Percentiles rank a stretch among this genome's conserved stretches.
Conservation (phyloP, 2,329 filamentous ascomycete genomes). For the Fusarium sp. region DNA sequence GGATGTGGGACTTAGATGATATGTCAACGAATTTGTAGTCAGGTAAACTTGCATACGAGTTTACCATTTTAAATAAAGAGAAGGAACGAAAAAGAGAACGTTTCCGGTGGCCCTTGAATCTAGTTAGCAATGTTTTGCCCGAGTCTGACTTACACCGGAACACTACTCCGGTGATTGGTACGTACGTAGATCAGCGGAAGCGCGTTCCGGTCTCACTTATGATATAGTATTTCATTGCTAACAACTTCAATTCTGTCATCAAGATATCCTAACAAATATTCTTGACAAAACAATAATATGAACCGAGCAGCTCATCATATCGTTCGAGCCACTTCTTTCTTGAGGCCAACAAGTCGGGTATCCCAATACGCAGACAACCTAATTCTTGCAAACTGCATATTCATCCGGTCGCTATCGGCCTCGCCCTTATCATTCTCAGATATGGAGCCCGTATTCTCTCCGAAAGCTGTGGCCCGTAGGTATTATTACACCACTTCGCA, state of each 20-base stretch:
- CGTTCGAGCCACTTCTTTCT: background rate
- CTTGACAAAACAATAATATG: constrained; percentile 1
- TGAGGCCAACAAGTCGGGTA: background rate
- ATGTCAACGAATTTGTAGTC: background rate
- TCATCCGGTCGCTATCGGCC: background rate
- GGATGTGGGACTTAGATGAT: constrained; percentile 34
- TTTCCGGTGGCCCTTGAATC: too few species aligned
- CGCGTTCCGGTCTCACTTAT: constrained; percentile 1
- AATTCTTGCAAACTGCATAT: background rate
- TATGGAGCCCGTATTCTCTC: constrained; percentile 32
- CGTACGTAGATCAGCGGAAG: constrained; percentile 10
- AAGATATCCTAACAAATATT: too few species aligned
- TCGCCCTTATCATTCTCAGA: background rate
- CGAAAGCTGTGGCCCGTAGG: constrained; percentile 24
- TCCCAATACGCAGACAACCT: background rate
- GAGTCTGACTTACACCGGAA: constrained; percentile 12
- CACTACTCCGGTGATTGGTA: constrained; percentile 5
- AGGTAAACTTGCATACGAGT: background rate
- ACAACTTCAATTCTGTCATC: background rate
- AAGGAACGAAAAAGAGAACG: too few species aligned
- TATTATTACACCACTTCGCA: background rate
- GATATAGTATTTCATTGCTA: background rate
- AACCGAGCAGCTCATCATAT: background rate
- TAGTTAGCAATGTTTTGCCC: background rate
- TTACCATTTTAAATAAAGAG: too few species aligned